Conservation (phyloP, 768 basidiomycete species). For the Tricholoma hemisulphureum region DNA sequence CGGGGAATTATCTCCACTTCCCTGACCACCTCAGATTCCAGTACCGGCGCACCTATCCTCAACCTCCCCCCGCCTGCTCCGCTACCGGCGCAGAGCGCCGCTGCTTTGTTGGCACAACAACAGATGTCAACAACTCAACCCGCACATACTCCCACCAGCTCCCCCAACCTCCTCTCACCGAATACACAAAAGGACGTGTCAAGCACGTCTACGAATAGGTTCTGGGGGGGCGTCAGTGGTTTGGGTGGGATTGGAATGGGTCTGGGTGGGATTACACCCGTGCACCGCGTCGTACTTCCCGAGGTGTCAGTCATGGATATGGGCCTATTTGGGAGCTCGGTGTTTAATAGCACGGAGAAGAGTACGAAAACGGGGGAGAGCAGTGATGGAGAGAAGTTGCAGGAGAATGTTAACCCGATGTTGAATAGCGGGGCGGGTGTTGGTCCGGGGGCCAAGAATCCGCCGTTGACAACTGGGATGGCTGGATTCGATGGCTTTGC, state of each 20-base stretch:
- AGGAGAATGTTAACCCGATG: constrained; percentile 80
- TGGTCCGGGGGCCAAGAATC: constrained; percentile 10
- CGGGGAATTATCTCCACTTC: constrained; percentile 39
- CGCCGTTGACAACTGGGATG: no score
- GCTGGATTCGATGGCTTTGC: constrained; percentile 74
- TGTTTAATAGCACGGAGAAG: constrained; percentile 14
- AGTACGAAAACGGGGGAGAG: constrained; percentile 9
- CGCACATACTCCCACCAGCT: constrained; percentile 4
- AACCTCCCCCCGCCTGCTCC: constrained; percentile 53
- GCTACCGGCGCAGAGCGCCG: constrained; percentile 41
- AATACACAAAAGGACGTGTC: constrained; percentile 80
- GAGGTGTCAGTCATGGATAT: constrained; percentile 40
- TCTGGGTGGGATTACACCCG: constrained; percentile 75
- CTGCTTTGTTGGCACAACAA: constrained; percentile 23
- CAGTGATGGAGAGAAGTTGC: constrained; percentile 33
- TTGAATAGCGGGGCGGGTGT: constrained; percentile 42
- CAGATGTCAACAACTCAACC: constrained; percentile 19
- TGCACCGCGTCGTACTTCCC: constrained; percentile 81
- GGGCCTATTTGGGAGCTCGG: constrained; percentile 10
- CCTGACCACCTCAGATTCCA: neutral
- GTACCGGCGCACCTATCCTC: constrained; percentile 28
- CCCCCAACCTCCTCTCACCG: constrained; percentile 43
- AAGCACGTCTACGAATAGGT: constrained; percentile 52
- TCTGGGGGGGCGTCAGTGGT: constrained; percentile 74
- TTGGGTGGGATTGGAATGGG: constrained; percentile 32